These are phyloP conservation scores for Desmodesmus armatus DNA, from an alignment of 139 green algal species.

Conservation along the genomic window DNA sequence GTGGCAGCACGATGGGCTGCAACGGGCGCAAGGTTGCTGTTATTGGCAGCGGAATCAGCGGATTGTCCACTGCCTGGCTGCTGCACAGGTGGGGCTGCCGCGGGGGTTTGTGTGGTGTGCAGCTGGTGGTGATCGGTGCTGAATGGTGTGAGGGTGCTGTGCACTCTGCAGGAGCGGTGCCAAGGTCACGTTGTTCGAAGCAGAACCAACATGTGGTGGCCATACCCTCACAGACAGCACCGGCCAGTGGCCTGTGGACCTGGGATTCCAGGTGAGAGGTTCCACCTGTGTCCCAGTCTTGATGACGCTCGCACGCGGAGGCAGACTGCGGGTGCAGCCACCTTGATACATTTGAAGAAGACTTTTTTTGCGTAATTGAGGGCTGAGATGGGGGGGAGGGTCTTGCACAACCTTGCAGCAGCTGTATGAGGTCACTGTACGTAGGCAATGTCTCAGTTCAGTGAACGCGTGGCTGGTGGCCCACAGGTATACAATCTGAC, in stretches of 20 bases:
- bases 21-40: constrained; percentile 68
- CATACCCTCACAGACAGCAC: constrained; percentile 91
- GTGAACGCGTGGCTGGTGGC: background rate
- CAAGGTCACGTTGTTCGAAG: constrained; percentile 91
- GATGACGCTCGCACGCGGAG: too few relatives aligned
- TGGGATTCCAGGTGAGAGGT: constrained; percentile 94
- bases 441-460: background rate
- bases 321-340: too few relatives aligned
- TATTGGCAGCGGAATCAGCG: constrained; percentile 87
- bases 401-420: background rate
- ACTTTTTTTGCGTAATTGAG: too few relatives aligned
- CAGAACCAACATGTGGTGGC: constrained; percentile 80
- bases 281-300: too few relatives aligned
- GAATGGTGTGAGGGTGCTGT: too few relatives aligned
- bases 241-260: constrained; percentile 78
- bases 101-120: background rate
- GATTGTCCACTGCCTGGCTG: constrained; percentile 85
- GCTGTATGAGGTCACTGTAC: too few relatives aligned
- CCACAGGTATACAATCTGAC: constrained; percentile 93
- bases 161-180: constrained; percentile 71
- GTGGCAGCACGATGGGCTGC: background rate
- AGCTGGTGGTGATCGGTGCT: too few relatives aligned
- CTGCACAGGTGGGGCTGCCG: constrained; percentile 73
- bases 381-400: too few relatives aligned
- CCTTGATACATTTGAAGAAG: too few relatives aligned